These are phyloP conservation scores for Lagenidium sp. DNA, from an alignment of 352 stramenopile genomes.

Conservation along the genomic window DNA sequence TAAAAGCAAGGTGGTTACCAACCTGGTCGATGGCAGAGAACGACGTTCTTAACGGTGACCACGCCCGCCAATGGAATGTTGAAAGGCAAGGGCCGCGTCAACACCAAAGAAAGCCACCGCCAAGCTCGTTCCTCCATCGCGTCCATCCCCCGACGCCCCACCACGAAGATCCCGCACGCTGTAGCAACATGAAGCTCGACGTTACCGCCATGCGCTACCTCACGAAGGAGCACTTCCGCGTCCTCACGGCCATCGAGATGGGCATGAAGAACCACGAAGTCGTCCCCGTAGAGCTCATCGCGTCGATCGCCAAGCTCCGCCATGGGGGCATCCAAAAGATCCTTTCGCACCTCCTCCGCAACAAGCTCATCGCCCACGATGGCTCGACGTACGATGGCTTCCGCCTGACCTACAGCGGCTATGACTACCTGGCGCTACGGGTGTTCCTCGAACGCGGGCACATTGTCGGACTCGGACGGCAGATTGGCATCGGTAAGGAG, in stretches of 20 bases:
- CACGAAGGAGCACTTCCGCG: slow-evolving; percentile 95
- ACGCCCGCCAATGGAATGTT: no score
- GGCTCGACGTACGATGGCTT: slow-evolving; percentile 96
- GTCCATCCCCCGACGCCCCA: no score
- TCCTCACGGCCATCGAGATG: slow-evolving; percentile 98
- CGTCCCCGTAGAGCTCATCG: slow-evolving; percentile 96
- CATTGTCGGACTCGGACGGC: slow-evolving; percentile 83
- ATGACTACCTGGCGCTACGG: slow-evolving; percentile 97
- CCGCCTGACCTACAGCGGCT: slow-evolving; percentile 98
- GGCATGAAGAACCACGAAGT: slow-evolving; percentile 99
- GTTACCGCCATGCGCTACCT: slow-evolving; percentile 92
- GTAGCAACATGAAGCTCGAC: slow-evolving; percentile 85
- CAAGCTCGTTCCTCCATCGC: no score
- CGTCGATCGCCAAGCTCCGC: slow-evolving; percentile 94
- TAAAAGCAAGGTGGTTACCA: no score
- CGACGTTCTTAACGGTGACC: no score
- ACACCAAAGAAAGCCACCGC: no score
- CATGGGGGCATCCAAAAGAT: slow-evolving; percentile 98
- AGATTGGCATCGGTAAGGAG: slow-evolving; percentile 99
- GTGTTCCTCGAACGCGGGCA: slow-evolving; percentile 92
- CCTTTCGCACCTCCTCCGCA: slow-evolving; percentile 92
- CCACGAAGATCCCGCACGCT: no score
- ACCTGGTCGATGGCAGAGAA: no score
- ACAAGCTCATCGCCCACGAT: slow-evolving; percentile 98
- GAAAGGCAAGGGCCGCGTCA: no score